A percentile compares a stretch with the other conserved stretches of the same genome.
phyloP scores from a whole-genome alignment of 208 protist genomes.

The Trichomonas vaginalis region DNA sequence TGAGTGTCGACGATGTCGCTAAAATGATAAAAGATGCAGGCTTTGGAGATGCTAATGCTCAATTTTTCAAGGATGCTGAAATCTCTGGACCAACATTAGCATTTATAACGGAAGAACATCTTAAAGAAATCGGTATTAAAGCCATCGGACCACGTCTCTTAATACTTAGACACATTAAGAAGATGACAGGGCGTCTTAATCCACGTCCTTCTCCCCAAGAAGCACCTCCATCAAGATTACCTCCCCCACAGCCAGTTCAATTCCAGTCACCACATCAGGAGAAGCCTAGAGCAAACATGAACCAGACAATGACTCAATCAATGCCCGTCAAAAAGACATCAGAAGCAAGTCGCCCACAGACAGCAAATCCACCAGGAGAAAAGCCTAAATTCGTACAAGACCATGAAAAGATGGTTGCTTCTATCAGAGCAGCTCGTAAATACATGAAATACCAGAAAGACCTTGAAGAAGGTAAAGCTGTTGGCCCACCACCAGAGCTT shows the following conservation, averaged over 20 bases:
- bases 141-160: not conserved
- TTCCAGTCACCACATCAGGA: not conserved
- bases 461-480: not conserved
- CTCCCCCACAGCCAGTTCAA: not conserved
- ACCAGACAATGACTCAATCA: not conserved
- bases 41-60: not conserved
- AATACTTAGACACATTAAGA: not conserved
- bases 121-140: not conserved
- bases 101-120: not conserved
- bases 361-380: not conserved
- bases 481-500: constrained; percentile 1
- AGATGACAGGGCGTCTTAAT: not conserved
- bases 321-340: not conserved
- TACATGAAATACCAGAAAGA: not conserved
- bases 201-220: not conserved
- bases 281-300: not conserved
- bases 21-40: not conserved
- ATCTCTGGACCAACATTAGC: not conserved
- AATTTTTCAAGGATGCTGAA: not conserved
- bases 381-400: not conserved
- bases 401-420: constrained; percentile 2
- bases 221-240: not conserved
- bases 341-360: not conserved
- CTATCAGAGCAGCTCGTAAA: not conserved
- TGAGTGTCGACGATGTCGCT: not conserved